These are phyloP conservation scores for Euptelea pleiosperma DNA, from an alignment of 164 flowering plant genomes.

Conservation along the genomic window DNA sequence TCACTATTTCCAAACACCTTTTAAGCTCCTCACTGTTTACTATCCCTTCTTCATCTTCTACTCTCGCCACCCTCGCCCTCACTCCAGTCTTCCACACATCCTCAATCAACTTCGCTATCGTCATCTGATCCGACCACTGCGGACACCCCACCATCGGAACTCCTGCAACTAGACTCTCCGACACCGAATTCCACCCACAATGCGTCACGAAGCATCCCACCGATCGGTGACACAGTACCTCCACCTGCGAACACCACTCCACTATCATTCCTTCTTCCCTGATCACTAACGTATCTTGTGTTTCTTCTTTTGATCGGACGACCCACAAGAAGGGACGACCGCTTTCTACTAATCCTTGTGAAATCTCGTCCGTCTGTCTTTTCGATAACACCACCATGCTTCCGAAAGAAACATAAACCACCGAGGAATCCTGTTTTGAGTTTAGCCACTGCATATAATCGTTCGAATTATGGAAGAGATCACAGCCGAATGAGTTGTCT, in stretches of 20 bases:
- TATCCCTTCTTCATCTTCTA: constrained; percentile 1
- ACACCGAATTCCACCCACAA: constrained; percentile 47
- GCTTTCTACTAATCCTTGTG: constrained; percentile 3
- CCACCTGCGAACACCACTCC: constrained; percentile 25
- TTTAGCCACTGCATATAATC: constrained; percentile 12
- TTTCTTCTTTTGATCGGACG: no score
- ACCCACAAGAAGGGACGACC: constrained; percentile 16
- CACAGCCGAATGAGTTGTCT: no score
- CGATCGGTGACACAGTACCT: constrained; percentile 32
- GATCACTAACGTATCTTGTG: no score
- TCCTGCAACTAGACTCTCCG: constrained; percentile 33
- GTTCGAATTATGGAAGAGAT: no score
- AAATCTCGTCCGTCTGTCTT: constrained; percentile 10
- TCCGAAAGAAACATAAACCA: constrained; percentile 17
- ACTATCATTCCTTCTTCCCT: constrained; percentile 13
- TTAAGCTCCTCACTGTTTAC: constrained; percentile 8
- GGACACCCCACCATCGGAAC: constrained; percentile 45
- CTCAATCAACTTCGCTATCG: constrained; percentile 37
- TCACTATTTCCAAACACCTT: constrained; percentile 6
- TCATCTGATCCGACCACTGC: constrained; percentile 37
- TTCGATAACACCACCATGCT: not conserved
- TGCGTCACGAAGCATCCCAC: constrained; percentile 45
- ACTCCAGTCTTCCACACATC: constrained; percentile 42
- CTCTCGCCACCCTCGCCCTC: constrained; percentile 13
- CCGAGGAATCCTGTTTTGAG: constrained; percentile 3